Base-by-base conservation (phyloP, 768 basidiomycete genomes). In the Lactarius vividus region DNA sequence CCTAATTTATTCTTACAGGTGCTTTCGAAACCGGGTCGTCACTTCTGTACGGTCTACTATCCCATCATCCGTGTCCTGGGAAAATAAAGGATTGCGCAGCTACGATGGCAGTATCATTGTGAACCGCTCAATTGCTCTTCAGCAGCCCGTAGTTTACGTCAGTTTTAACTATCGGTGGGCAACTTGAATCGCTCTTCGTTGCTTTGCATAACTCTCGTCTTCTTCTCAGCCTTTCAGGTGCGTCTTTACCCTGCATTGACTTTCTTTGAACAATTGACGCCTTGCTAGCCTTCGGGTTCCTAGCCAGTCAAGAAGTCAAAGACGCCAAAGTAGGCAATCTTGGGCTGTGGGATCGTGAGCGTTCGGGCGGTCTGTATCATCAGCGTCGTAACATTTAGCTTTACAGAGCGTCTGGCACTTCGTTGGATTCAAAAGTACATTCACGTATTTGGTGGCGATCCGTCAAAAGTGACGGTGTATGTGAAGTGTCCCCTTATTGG, bases 351-450 rank as follows among this genome's bases (percentile, higher is more conserved):
- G 87, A 89, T 75, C 84, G 84, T 84, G 70, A 72, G 83, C 75
- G 10, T 20, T 10, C 35, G 2, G 39, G 2, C 3, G 16, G 26
- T 31, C 42, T 20, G 33, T 55, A 52, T 54, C 15, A 15, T 15
- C 59, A 13, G 9, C 2, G 10, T 23, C 4, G 8, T 18, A 52
- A 8, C 46, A 15, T 31, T 20, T 31, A 39, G 23, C 4, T 42
- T 26, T 64, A 64, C 73, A 88, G 83, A 85, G 71, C 79, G 84
- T 18, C 74, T 82, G 44, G 86, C 86, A 1, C 71, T 91, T 5
- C 74, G 82, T 61, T 89, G 88, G 88, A 75, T 89, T 2, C 83
- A 87, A 67, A 83, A 85, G 69, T 84, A 90, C 71, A 87, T 89
- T 63, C 69, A 73, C 39, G 75, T 76, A 7, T 90, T 88, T 69